Percentiles rank a stretch among this genome's conserved stretches.
These are phyloP conservation scores for Ganoderma lucidum DNA, from an alignment of 1,284 basidiomycete species.

Conservation along the genomic window DNA sequence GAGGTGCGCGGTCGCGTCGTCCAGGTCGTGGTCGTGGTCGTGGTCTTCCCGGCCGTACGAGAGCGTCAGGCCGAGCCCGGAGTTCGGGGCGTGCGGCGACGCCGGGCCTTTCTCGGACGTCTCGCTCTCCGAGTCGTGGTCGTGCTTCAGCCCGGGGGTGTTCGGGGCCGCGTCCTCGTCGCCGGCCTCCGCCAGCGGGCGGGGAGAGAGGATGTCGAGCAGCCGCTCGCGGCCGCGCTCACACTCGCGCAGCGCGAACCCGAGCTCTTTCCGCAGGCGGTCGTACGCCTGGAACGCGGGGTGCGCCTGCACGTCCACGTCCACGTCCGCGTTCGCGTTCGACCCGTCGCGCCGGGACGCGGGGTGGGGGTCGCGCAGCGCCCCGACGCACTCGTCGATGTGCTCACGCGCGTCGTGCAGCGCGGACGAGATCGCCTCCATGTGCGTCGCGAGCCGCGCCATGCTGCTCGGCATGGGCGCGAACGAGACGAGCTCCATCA, in stretches of 20 bases:
- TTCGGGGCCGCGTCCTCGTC: conserved; percentile 50
- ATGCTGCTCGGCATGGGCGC: conserved; percentile 75
- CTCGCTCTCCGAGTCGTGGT: conserved; percentile 60
- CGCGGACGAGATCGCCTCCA: conserved; percentile 70
- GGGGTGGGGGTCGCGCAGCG: conserved; percentile 55
- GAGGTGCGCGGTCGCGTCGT: conserved; percentile 67
- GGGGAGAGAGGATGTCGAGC: conserved; percentile 56
- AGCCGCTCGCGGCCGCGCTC: conserved; percentile 76
- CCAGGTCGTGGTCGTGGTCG: conserved; percentile 39
- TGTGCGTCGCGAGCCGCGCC: conserved; percentile 71
- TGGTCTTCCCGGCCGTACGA: conserved; percentile 27
- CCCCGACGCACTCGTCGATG: conserved; percentile 63
- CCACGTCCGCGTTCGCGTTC: not conserved
- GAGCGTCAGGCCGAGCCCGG: conserved; percentile 28
- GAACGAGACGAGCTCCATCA: conserved; percentile 56
- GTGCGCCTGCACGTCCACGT: conserved; percentile 40
- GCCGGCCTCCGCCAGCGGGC: conserved; percentile 42
- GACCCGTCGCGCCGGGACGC: conserved; percentile 14
- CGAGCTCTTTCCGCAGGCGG: conserved; percentile 74
- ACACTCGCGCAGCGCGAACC: conserved; percentile 77
- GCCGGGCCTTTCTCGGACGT: conserved; percentile 58
- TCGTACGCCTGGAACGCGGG: conserved; percentile 74
- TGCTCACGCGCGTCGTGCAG: conserved; percentile 72
- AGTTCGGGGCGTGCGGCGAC: conserved; percentile 27
- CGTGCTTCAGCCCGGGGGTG: conserved; percentile 57